Percentiles rank a stretch among this genome's conserved stretches.
Conservation (phyloP, 805 yeast genomes). For the Lipomyces mesembrius region DNA sequence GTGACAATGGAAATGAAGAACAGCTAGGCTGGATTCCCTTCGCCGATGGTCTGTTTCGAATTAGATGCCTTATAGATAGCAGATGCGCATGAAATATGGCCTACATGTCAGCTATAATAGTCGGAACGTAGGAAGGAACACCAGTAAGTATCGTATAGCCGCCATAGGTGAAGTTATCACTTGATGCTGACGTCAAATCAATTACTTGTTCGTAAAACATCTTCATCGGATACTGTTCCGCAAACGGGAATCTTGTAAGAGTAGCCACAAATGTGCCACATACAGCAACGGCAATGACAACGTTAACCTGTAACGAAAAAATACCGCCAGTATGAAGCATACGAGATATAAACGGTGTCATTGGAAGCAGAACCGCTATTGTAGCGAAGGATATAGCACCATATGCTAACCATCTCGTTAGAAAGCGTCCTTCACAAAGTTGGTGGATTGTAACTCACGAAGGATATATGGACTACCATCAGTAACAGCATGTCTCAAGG, state of each 20-base stretch:
- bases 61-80: background rate
- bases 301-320: conserved; percentile 8
- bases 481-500: conserved; percentile 25
- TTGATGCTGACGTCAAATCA: conserved; percentile 18
- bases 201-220: conserved; percentile 24
- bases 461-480: conserved; percentile 24
- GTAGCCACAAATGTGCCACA: conserved; percentile 7
- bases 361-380: conserved; percentile 6
- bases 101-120: conserved; percentile 17
- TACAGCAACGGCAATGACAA: conserved; percentile 2
- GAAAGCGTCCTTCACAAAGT: background rate
- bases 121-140: conserved; percentile 13
- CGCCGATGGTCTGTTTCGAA: conserved; percentile 22
- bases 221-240: conserved; percentile 25
- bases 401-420: conserved; percentile 11
- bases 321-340: conserved; percentile 11
- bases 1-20: conserved; percentile 10
- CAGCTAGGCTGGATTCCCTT: conserved; percentile 3
- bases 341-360: conserved; percentile 24
- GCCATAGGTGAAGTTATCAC: conserved; percentile 17
- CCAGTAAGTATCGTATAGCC: conserved; percentile 22
- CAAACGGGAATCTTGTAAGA: conserved; percentile 22
- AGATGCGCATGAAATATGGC: background rate
- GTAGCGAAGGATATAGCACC: conserved; percentile 11
- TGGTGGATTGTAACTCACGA: conserved; percentile 17